phyloP scores from a whole-genome alignment of 805 yeast genomes.

The Ogataea saltuana region DNA sequence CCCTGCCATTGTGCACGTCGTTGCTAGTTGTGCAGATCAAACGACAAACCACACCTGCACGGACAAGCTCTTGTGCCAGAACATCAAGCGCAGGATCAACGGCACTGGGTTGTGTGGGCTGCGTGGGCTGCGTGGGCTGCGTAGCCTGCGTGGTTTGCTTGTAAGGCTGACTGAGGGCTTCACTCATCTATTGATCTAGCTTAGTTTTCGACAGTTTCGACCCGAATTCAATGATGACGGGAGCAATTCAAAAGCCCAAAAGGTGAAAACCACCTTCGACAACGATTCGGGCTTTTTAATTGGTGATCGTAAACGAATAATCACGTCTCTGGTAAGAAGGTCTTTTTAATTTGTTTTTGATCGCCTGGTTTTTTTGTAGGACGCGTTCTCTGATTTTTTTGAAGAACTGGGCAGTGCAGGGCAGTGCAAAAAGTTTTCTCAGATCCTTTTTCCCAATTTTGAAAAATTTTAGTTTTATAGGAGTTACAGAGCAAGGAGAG shows the following conservation, averaged over 20 bases:
- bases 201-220: no score
- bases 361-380: no score
- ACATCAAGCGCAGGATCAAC: conserved; percentile 29
- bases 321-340: neutral
- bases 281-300: neutral
- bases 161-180: neutral
- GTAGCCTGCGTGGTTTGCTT: conserved; percentile 11
- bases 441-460: no score
- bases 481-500: neutral
- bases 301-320: neutral
- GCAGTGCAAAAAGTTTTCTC: no score
- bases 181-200: no score
- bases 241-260: neutral
- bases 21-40: conserved; percentile 35
- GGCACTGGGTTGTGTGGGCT: conserved; percentile 40
- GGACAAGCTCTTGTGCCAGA: conserved; percentile 29
- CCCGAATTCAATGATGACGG: no score
- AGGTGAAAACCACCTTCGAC: neutral
- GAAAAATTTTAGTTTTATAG: neutral
- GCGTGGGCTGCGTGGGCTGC: conserved; percentile 34
- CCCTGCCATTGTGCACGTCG: conserved; percentile 24
- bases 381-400: no score
- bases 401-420: no score
- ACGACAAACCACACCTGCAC: conserved; percentile 38
- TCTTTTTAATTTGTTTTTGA: neutral